Evolutionary conservation across 441 rosid genomes (phyloP).

Genomic region (Omphalea diandra): DNA sequence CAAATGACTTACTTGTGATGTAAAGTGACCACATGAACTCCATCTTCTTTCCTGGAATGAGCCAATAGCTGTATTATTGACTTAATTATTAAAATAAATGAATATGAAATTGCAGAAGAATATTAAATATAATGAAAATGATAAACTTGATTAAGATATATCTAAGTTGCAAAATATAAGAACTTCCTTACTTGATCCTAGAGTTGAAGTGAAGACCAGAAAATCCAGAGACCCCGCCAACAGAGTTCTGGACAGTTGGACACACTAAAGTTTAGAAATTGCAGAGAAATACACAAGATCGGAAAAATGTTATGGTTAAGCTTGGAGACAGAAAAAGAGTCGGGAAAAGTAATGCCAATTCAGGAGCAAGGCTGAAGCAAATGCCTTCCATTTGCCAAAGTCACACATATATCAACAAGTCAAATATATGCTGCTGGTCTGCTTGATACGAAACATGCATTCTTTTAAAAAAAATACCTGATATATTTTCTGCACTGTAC

Average conservation of each 20-base stretch:
- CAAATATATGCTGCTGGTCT: neutral
- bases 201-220: constrained; percentile 82
- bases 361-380: too few species aligned
- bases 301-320: too few species aligned
- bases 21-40: constrained; percentile 70
- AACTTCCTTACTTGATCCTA: constrained; percentile 48
- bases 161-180: too few species aligned
- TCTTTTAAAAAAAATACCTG: neutral
- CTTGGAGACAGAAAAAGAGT: too few species aligned
- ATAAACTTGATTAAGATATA: neutral
- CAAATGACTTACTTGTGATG: constrained; percentile 63
- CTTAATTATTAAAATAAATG: neutral
- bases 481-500: neutral
- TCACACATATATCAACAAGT: too few species aligned
- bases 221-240: constrained; percentile 84
- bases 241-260: constrained; percentile 62
- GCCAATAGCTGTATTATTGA: constrained; percentile 1
- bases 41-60: constrained; percentile 54
- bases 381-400: too few species aligned
- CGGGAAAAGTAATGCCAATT: too few species aligned
- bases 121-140: neutral
- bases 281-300: too few species aligned
- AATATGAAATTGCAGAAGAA: neutral
- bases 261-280: neutral
- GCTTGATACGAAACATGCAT: neutral